A percentile compares a stretch with the other conserved stretches of the same genome.
phyloP scores from a whole-genome alignment of 495 filamentous ascomycete species.

The Penicillium paxilli region DNA sequence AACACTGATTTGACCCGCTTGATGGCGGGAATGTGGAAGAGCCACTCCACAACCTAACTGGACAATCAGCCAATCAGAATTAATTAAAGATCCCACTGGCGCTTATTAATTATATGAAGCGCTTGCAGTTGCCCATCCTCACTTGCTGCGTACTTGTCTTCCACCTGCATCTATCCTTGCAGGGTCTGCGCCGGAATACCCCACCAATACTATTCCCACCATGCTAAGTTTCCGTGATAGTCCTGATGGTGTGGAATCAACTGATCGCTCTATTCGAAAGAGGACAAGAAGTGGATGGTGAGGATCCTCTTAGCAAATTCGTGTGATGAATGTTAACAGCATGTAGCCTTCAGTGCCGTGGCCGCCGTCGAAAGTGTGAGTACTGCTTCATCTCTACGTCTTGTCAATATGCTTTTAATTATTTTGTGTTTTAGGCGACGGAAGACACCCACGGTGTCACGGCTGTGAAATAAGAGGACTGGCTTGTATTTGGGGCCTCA shows the following conservation, averaged over 20 bases:
- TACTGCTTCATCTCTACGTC: background rate
- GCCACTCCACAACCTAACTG: too few relatives aligned
- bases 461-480: constrained; percentile 6
- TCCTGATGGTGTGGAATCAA: background rate
- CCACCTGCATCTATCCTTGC: too few relatives aligned
- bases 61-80: too few relatives aligned
- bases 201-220: too few relatives aligned
- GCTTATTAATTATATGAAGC: too few relatives aligned
- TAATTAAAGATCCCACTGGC: too few relatives aligned
- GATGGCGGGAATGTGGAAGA: too few relatives aligned
- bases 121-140: too few relatives aligned
- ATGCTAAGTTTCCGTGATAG: background rate
- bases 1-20: too few relatives aligned
- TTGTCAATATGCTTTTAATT: background rate
- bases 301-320: background rate
- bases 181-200: too few relatives aligned
- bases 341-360: constrained; percentile 4
- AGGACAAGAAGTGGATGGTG: constrained; percentile 7
- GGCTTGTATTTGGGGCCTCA: constrained; percentile 13
- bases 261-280: background rate
- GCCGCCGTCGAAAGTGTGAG: constrained; percentile 4
- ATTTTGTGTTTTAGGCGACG: constrained; percentile 8
- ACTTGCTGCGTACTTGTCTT: too few relatives aligned
- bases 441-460: constrained; percentile 6
- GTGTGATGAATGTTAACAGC: background rate